Conservation (phyloP, 129 eudicot species). For the Pulicaria dysenterica region DNA sequence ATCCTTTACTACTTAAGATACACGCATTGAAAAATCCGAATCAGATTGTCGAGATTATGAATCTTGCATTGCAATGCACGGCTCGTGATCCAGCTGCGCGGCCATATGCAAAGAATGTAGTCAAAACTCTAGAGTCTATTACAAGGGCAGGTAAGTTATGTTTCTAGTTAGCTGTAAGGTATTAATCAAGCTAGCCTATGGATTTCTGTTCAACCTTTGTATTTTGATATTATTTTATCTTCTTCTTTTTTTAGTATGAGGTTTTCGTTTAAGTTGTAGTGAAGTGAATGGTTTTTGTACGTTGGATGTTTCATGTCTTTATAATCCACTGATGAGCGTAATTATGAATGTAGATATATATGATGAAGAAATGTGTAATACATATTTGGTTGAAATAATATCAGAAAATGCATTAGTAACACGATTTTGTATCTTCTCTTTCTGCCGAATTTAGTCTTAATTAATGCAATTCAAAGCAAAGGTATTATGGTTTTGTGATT, state of each 20-base stretch:
- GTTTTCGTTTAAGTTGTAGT: conserved; percentile 35
- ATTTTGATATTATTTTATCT: background rate
- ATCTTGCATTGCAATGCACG: conserved; percentile 77
- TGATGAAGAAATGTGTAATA: conserved; percentile 29
- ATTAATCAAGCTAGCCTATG: conserved; percentile 19
- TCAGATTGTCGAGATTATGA: conserved; percentile 68
- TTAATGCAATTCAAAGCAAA: no score
- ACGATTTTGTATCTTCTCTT: no score
- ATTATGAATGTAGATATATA: conserved; percentile 36
- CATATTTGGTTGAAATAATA: conserved; percentile 20
- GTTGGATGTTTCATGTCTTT: conserved; percentile 35
- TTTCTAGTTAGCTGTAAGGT: conserved; percentile 29
- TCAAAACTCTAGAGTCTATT: conserved; percentile 49
- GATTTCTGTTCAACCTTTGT: background rate
- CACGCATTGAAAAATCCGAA: conserved; percentile 35
- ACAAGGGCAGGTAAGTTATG: conserved; percentile 47
- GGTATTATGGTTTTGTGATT: no score
- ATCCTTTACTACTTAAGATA: conserved; percentile 53
- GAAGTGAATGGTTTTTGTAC: conserved; percentile 21
- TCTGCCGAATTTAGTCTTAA: no score
- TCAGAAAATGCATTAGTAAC: background rate
- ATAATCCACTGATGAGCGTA: conserved; percentile 32
- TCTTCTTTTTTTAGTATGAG: conserved; percentile 7
- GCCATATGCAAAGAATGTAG: conserved; percentile 58
- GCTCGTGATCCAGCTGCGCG: conserved; percentile 64